Conservation (phyloP, 352 stramenopile species). For the Globisporangium iwayamae region DNA sequence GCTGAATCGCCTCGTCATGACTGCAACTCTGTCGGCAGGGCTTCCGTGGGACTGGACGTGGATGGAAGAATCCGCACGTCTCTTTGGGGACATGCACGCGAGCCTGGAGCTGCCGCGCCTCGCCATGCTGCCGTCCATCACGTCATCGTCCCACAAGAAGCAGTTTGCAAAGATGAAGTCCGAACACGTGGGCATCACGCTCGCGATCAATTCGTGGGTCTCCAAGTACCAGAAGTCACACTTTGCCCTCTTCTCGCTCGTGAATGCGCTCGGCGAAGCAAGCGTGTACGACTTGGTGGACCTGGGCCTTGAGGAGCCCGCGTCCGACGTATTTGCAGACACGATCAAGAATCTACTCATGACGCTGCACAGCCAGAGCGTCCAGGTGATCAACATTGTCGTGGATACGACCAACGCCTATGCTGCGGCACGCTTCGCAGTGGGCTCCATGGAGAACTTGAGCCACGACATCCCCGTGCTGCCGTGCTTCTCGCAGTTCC, state of each 20-base stretch:
- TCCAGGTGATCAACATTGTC: slow-evolving; percentile 75
- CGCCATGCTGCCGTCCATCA: slow-evolving; percentile 23
- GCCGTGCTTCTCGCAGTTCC: slow-evolving; percentile 55
- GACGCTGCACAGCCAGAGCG: slow-evolving; percentile 36
- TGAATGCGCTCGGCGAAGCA: slow-evolving; percentile 65
- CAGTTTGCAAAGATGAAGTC: slow-evolving; percentile 60
- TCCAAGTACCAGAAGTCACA: slow-evolving; percentile 47
- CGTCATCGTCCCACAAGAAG: slow-evolving; percentile 32
- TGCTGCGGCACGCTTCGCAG: slow-evolving; percentile 36
- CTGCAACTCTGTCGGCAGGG: slow-evolving; percentile 34
- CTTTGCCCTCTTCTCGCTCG: slow-evolving; percentile 60
- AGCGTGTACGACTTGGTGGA: slow-evolving; percentile 56
- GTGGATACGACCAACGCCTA: slow-evolving; percentile 42
- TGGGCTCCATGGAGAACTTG: slow-evolving; percentile 32
- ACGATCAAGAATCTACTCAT: slow-evolving; percentile 50
- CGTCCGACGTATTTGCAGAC: slow-evolving; percentile 36
- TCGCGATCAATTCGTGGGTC: slow-evolving; percentile 63
- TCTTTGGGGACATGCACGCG: slow-evolving; percentile 27
- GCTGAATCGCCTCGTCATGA: slow-evolving; percentile 44
- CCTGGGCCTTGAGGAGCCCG: slow-evolving; percentile 38
- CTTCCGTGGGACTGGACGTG: slow-evolving; percentile 60
- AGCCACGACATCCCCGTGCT: slow-evolving; percentile 51
- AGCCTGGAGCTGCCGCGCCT: slow-evolving; percentile 27
- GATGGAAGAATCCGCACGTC: slow-evolving; percentile 36
- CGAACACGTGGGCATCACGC: slow-evolving; percentile 50